phyloP scores from a whole-genome alignment of 768 basidiomycete species.

The Butyriboletus loyo region DNA sequence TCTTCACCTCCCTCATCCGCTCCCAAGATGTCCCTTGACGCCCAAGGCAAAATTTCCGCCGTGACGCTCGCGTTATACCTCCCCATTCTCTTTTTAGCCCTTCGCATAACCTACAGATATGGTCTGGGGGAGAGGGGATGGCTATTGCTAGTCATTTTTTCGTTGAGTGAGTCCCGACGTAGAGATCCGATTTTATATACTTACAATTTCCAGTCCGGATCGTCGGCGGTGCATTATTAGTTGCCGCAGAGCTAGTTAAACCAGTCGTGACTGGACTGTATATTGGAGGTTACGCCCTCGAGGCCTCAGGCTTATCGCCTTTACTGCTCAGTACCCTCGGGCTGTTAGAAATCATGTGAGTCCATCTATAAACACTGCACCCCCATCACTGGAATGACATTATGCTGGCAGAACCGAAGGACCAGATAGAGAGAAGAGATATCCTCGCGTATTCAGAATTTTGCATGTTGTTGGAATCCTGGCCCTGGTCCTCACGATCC shows the following conservation, averaged over 20 bases:
- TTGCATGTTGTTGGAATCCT: constrained; percentile 25
- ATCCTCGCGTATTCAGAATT: constrained; percentile 21
- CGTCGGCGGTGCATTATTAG: constrained; percentile 51
- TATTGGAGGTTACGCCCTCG: constrained; percentile 48
- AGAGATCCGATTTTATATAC: background rate
- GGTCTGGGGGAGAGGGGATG: constrained; percentile 62
- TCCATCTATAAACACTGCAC: background rate
- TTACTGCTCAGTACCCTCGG: constrained; percentile 37
- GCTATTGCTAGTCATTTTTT: constrained; percentile 64
- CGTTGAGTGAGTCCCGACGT: constrained; percentile 42
- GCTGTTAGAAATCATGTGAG: constrained; percentile 36
- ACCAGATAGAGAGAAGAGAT: constrained; percentile 18
- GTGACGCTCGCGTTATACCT: constrained; percentile 59
- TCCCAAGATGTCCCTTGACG: constrained; percentile 34
- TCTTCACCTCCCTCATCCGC: background rate
- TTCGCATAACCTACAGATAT: constrained; percentile 49
- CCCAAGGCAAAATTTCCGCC: constrained; percentile 52
- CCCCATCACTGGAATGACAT: constrained; percentile 1
- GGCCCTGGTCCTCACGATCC: constrained; percentile 33
- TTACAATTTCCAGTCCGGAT: constrained; percentile 46
- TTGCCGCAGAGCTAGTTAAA: constrained; percentile 48
- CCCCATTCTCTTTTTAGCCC: constrained; percentile 48
- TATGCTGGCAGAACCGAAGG: constrained; percentile 29
- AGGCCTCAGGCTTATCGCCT: constrained; percentile 39
- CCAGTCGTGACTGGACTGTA: constrained; percentile 44